Percentiles rank a stretch among this genome's conserved stretches.
phyloP scores from a whole-genome alignment of 257 asterid genomes.

The Cinchona pubescens region DNA sequence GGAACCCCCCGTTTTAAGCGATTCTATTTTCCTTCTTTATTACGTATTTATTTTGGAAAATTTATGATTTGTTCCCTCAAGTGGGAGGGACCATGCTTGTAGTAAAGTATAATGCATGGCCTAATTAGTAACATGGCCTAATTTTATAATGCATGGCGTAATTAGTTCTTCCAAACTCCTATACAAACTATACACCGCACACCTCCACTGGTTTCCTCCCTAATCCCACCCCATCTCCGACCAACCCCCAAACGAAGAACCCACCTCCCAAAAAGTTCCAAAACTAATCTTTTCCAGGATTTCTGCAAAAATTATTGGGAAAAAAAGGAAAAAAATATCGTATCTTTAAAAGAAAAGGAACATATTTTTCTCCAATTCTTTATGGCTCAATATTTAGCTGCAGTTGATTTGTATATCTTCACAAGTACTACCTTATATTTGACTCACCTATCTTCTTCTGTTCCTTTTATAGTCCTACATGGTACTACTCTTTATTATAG shows the following conservation, averaged over 20 bases:
- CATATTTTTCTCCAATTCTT: neutral
- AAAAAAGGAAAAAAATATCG: neutral
- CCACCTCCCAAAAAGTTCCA: neutral
- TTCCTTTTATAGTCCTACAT: slow-evolving; percentile 86
- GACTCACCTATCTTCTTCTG: slow-evolving; percentile 41
- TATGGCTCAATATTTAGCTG: slow-evolving; percentile 26
- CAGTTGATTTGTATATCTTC: slow-evolving; percentile 23
- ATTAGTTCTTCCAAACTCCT: too few relatives aligned
- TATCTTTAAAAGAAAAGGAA: neutral
- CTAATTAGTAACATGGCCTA: too few relatives aligned
- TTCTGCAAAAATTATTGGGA: slow-evolving; percentile 25
- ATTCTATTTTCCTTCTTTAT: neutral
- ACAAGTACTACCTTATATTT: slow-evolving; percentile 30
- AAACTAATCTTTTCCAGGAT: slow-evolving; percentile 9
- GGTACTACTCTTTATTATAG: slow-evolving; percentile 42
- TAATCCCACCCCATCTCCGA: too few relatives aligned
- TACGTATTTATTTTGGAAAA: too few relatives aligned
- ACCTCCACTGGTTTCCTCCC: too few relatives aligned
- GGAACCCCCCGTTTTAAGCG: slow-evolving; percentile 14
- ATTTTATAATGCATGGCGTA: too few relatives aligned
- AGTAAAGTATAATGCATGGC: too few relatives aligned
- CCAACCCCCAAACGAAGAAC: neutral
- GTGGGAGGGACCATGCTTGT: too few relatives aligned
- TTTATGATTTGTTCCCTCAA: neutral
- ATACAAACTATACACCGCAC: too few relatives aligned